Percentiles rank a stretch among this genome's conserved stretches.
These are phyloP conservation scores for Vaccinium corymbosum DNA, from an alignment of 148 eudicot species.

Conservation along the genomic window DNA sequence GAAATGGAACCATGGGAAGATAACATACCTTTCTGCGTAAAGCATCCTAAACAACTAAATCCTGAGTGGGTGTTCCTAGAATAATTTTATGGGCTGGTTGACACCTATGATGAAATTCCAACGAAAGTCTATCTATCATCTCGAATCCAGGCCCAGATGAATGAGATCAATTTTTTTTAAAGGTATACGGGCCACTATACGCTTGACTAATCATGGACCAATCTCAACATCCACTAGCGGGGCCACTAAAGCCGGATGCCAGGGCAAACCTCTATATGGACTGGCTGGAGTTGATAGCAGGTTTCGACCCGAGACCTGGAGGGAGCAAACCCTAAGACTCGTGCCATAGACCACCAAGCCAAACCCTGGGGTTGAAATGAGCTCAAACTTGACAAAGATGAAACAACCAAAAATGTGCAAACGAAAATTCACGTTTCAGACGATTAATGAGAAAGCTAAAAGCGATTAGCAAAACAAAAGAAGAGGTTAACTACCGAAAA, in stretches of 20 bases:
- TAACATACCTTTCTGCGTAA: background rate
- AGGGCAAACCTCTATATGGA: background rate
- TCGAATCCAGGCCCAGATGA: background rate
- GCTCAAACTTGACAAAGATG: slow-evolving; percentile 1
- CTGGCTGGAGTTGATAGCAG: background rate
- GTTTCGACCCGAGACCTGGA: background rate
- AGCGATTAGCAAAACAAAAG: background rate
- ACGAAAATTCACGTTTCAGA: background rate
- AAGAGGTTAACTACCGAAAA: background rate
- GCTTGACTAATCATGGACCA: background rate
- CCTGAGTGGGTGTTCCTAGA: background rate
- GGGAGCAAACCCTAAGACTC: background rate
- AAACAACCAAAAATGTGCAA: slow-evolving; percentile 5
- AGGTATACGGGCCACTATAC: background rate
- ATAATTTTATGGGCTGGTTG: background rate
- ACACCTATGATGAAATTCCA: background rate
- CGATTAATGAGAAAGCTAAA: background rate
- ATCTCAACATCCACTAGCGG: background rate
- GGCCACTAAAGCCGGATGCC: background rate
- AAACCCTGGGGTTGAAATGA: background rate
- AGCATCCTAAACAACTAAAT: slow-evolving; percentile 4
- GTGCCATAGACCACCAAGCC: background rate
- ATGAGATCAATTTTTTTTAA: background rate
- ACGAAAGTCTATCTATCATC: background rate
- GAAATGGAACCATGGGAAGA: background rate